A percentile compares a stretch with the other conserved stretches of the same genome.
These are phyloP conservation scores for Keithomyces neogunnii DNA, from an alignment of 2,329 filamentous ascomycete genomes.

Conservation along the genomic window DNA sequence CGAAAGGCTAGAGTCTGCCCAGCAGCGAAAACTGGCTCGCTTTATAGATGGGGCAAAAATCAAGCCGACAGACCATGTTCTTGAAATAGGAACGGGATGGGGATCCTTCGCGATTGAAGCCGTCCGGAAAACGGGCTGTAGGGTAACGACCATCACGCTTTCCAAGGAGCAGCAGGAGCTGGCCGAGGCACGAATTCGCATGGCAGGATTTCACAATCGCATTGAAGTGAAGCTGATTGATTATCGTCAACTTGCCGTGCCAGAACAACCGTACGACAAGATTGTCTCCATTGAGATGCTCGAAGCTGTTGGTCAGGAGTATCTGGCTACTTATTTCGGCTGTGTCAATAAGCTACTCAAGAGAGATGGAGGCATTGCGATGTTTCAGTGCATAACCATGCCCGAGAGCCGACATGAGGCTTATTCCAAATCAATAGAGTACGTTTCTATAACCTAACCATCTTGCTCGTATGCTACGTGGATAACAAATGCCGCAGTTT, in stretches of 20 bases:
- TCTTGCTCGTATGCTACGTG: not conserved
- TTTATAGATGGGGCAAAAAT: conserved; percentile 59
- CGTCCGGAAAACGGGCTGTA: conserved; percentile 56
- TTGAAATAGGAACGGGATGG: conserved; percentile 73
- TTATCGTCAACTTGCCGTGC: conserved; percentile 53
- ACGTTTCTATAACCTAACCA: conserved; percentile 13
- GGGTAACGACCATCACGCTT: conserved; percentile 60
- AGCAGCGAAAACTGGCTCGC: conserved; percentile 56
- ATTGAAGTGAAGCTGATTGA: conserved; percentile 62
- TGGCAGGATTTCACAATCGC: conserved; percentile 48
- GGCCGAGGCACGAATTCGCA: conserved; percentile 55
- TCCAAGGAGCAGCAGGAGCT: conserved; percentile 61
- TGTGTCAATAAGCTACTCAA: conserved; percentile 58
- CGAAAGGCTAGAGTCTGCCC: conserved; percentile 57
- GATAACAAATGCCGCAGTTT: conserved; percentile 35
- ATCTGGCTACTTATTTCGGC: conserved; percentile 57
- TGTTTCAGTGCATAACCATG: conserved; percentile 74
- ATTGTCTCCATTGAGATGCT: conserved; percentile 72
- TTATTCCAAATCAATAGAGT: conserved; percentile 59
- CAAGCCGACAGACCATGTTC: conserved; percentile 55
- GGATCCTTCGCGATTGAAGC: conserved; percentile 66
- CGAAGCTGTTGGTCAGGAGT: conserved; percentile 63
- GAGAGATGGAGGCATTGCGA: conserved; percentile 54
- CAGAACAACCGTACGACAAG: conserved; percentile 54
- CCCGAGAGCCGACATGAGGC: conserved; percentile 58